phyloP scores from a whole-genome alignment of 1,139 yeast species.

The Saccharomycopsis phalli region DNA sequence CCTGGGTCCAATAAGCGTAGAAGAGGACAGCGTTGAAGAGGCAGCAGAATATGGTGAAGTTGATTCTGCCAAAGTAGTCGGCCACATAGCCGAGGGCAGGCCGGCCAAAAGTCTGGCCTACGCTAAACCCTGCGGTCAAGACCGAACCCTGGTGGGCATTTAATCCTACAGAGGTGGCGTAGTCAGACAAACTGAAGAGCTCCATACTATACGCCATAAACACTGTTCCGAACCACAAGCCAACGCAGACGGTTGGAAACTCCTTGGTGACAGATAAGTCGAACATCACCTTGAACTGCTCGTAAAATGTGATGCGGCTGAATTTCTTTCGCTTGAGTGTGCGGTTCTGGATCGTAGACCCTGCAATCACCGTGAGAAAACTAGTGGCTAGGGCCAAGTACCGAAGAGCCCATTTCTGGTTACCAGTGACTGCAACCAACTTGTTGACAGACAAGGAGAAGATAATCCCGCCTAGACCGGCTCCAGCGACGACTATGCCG shows the following conservation, averaged over 20 bases:
- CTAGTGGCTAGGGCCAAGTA: constrained; percentile 42
- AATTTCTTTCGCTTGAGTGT: constrained; percentile 27
- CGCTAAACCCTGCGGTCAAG: constrained; percentile 53
- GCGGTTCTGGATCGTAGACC: constrained; percentile 39
- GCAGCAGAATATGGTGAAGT: constrained; percentile 33
- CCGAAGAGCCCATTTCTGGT: constrained; percentile 61
- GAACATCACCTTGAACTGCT: constrained; percentile 15
- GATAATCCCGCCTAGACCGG: constrained; percentile 59
- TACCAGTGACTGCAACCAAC: constrained; percentile 38
- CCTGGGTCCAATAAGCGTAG: constrained; percentile 48
- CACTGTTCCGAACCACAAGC: constrained; percentile 49
- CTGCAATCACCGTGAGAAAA: constrained; percentile 29
- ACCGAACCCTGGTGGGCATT: constrained; percentile 46
- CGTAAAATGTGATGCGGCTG: constrained; percentile 20
- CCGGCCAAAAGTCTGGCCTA: constrained; percentile 58
- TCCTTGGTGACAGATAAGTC: constrained; percentile 25
- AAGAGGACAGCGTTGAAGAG: constrained; percentile 26
- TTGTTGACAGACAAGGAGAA: constrained; percentile 34
- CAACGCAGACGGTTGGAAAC: constrained; percentile 33
- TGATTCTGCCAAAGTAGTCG: constrained; percentile 51
- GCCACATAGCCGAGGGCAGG: constrained; percentile 52
- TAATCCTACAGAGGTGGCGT: constrained; percentile 52
- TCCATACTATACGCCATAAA: constrained; percentile 51
- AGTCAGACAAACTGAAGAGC: constrained; percentile 53
- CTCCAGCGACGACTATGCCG: constrained; percentile 53